Evolutionary conservation across 2,329 filamentous ascomycete species (phyloP).

Genomic region (Lasiodiplodia hormozganensis): DNA sequence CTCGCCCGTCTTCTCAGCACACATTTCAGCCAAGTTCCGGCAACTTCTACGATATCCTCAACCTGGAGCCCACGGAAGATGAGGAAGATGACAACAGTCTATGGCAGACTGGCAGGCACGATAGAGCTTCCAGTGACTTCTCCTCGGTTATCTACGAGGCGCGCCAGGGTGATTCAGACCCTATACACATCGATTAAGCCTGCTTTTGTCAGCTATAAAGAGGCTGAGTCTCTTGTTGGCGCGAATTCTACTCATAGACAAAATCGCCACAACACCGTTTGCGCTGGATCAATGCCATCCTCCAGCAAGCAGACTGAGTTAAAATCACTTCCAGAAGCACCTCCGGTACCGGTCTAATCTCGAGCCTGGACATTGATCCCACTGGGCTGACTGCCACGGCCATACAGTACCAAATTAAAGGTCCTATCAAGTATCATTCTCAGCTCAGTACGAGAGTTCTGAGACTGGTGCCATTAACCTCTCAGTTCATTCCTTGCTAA

Average conservation of each 20-base stretch:
- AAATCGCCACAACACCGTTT: not conserved
- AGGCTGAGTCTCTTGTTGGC: not conserved
- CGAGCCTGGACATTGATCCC: not conserved
- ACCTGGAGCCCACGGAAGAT: constrained; percentile 37
- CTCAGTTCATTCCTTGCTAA: not conserved
- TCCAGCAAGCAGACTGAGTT: not conserved
- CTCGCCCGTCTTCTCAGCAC: not conserved
- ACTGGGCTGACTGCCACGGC: not conserved
- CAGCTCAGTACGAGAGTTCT: not conserved
- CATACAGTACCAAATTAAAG: not conserved
- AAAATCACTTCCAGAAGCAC: not conserved
- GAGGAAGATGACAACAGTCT: constrained; percentile 14
- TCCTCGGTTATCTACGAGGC: not conserved
- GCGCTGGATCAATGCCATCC: not conserved
- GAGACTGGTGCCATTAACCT: not conserved
- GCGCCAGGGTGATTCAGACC: not conserved
- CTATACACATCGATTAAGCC: not conserved
- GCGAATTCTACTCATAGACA: not conserved
- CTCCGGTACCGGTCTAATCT: not conserved
- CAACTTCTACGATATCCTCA: constrained; percentile 43
- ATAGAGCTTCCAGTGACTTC: not conserved
- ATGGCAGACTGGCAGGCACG: not conserved
- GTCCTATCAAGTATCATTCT: not conserved
- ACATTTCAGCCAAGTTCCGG: constrained; percentile 24
- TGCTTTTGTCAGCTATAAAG: not conserved